Evolutionary conservation across 2,329 filamentous ascomycete genomes (phyloP).

Genomic region (Helotiales sp.): DNA sequence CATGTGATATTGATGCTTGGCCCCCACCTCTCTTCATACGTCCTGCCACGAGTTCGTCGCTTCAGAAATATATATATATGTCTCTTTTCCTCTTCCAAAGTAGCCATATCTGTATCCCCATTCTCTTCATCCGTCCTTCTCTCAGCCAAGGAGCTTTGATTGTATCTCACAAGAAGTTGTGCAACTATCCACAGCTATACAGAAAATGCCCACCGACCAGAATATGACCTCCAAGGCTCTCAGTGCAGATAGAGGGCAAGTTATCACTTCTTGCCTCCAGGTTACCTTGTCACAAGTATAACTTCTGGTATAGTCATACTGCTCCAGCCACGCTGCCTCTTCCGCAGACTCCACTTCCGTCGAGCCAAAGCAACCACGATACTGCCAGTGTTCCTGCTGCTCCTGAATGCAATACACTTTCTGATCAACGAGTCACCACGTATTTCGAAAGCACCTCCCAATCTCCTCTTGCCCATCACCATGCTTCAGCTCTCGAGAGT

Average conservation of each 20-base stretch:
- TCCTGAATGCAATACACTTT: neutral
- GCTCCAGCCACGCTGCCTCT: neutral
- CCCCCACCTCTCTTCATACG: too few species aligned
- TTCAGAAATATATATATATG: too few species aligned
- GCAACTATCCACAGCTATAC: neutral
- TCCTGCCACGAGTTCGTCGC: too few species aligned
- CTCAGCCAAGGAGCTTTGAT: too few species aligned
- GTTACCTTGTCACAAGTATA: neutral
- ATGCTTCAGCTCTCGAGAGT: neutral
- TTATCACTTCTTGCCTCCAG: neutral
- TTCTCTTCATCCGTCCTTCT: too few species aligned
- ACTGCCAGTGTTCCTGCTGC: neutral
- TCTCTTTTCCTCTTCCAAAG: too few species aligned
- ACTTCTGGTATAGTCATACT: neutral
- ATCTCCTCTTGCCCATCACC: neutral
- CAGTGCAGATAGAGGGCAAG: neutral
- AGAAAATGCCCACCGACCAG: neutral
- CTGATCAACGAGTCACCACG: neutral
- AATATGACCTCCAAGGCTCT: neutral
- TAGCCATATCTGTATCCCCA: too few species aligned
- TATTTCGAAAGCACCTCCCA: neutral
- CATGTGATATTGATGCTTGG: too few species aligned
- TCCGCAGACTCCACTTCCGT: neutral
- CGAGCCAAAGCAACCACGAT: neutral
- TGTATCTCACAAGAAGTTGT: too few species aligned